These are phyloP conservation scores for Psilocybe cubensis DNA, from an alignment of 768 basidiomycete species.

Conservation along the genomic window DNA sequence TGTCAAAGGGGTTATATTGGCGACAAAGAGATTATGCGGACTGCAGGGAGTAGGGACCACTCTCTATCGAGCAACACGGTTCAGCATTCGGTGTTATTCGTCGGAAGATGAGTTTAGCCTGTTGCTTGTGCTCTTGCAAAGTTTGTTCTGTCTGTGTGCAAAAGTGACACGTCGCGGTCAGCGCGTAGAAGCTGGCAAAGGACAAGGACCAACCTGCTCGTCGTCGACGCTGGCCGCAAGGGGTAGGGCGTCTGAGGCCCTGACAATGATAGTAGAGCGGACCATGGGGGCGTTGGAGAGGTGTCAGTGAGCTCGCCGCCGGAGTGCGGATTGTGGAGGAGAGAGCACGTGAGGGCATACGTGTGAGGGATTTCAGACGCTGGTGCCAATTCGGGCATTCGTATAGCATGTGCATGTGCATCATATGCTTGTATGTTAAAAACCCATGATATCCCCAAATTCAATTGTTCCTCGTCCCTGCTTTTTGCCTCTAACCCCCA, in stretches of 20 bases:
- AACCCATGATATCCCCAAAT: slow-evolving; percentile 5
- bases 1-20: not conserved
- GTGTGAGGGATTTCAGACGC: slow-evolving; percentile 20
- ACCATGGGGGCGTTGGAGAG: slow-evolving; percentile 57
- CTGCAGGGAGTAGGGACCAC: slow-evolving; percentile 95
- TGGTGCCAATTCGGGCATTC: slow-evolving; percentile 10
- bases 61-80: slow-evolving; percentile 96
- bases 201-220: slow-evolving; percentile 69
- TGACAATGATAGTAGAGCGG: slow-evolving; percentile 82
- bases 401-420: not conserved
- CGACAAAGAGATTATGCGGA: slow-evolving; percentile 42
- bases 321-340: too few species aligned
- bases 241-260: slow-evolving; percentile 86
- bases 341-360: slow-evolving; percentile 13
- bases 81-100: slow-evolving; percentile 94
- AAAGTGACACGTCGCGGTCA: slow-evolving; percentile 31
- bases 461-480: not conserved
- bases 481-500: slow-evolving; percentile 16
- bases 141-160: slow-evolving; percentile 82
- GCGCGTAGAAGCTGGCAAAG: slow-evolving; percentile 7
- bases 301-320: slow-evolving; percentile 10
- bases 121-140: slow-evolving; percentile 97
- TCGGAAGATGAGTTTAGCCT: slow-evolving; percentile 95
- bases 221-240: slow-evolving; percentile 97
- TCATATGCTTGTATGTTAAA: slow-evolving; percentile 17